A percentile compares a stretch with the other conserved stretches of the same genome.
These are phyloP conservation scores for Filobasidium uniguttulatum DNA, from an alignment of 1,284 basidiomycete genomes.

Conservation along the genomic window DNA sequence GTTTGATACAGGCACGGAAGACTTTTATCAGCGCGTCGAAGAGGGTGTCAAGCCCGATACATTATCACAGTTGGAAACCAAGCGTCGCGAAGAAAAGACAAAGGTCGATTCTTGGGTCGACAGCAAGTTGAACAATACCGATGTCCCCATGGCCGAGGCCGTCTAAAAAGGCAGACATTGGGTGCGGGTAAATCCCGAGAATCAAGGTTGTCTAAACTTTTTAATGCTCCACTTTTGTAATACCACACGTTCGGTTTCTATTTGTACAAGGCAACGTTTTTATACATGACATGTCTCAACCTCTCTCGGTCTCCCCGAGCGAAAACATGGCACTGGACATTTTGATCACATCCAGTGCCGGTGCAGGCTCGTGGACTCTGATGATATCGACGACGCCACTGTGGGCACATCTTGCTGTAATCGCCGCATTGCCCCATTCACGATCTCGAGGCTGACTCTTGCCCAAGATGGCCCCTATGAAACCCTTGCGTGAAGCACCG, in stretches of 20 bases:
- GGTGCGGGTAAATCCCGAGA: too few relatives aligned
- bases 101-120: background rate
- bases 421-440: conserved; percentile 66
- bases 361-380: conserved; percentile 68
- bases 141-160: background rate
- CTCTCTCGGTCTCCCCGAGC: too few relatives aligned
- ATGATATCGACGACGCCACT: conserved; percentile 56
- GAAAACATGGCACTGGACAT: conserved; percentile 44
- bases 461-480: conserved; percentile 51
- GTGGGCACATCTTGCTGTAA: conserved; percentile 60
- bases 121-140: background rate
- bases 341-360: conserved; percentile 50
- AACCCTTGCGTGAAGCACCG: conserved; percentile 70
- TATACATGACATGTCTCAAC: too few relatives aligned
- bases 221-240: too few relatives aligned
- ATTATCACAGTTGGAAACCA: background rate
- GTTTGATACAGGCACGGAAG: conserved; percentile 1
- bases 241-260: too few relatives aligned
- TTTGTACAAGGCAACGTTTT: too few relatives aligned
- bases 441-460: conserved; percentile 49
- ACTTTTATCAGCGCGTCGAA: conserved; percentile 4
- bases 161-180: too few relatives aligned
- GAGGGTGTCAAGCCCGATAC: background rate
- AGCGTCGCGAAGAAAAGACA: background rate
- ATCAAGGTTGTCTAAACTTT: too few relatives aligned